Percentiles rank a stretch among this genome's conserved stretches.
Conservation (phyloP, 495 filamentous ascomycete species). For the Aspergillus saccharolyticus region DNA sequence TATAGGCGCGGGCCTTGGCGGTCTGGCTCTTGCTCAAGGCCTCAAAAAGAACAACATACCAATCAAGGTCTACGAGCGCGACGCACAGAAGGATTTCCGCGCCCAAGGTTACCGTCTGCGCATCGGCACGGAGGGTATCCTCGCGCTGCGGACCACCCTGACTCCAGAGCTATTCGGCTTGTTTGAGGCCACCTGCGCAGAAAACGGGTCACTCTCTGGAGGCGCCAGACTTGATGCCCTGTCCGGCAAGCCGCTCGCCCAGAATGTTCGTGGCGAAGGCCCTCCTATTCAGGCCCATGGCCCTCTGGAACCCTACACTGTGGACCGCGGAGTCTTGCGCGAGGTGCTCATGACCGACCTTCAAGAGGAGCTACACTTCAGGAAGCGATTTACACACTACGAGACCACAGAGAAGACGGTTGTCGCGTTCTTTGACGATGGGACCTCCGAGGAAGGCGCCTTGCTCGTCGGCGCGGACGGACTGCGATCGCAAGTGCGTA, state of each 20-base stretch:
- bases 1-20: constrained; percentile 51
- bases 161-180: constrained; percentile 34
- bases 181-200: constrained; percentile 52
- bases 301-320: constrained; percentile 15
- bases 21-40: constrained; percentile 50
- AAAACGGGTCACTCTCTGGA: constrained; percentile 9
- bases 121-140: constrained; percentile 44
- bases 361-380: constrained; percentile 36
- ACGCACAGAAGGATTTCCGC: constrained; percentile 30
- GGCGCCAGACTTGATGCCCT: background rate
- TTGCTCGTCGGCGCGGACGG: constrained; percentile 47
- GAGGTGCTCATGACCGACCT: constrained; percentile 26
- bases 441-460: constrained; percentile 27
- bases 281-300: constrained; percentile 9
- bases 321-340: constrained; percentile 28
- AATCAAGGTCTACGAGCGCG: constrained; percentile 48
- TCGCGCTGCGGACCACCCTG: constrained; percentile 49
- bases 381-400: constrained; percentile 36
- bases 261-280: constrained; percentile 8
- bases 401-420: constrained; percentile 23
- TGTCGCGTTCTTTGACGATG: constrained; percentile 35
- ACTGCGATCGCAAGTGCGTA: constrained; percentile 32
- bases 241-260: background rate
- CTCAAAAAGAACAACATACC: constrained; percentile 46
- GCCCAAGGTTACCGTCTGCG: constrained; percentile 45